phyloP scores from a whole-genome alignment of 2,329 filamentous ascomycete genomes.

The Alternaria triticimaculans region DNA sequence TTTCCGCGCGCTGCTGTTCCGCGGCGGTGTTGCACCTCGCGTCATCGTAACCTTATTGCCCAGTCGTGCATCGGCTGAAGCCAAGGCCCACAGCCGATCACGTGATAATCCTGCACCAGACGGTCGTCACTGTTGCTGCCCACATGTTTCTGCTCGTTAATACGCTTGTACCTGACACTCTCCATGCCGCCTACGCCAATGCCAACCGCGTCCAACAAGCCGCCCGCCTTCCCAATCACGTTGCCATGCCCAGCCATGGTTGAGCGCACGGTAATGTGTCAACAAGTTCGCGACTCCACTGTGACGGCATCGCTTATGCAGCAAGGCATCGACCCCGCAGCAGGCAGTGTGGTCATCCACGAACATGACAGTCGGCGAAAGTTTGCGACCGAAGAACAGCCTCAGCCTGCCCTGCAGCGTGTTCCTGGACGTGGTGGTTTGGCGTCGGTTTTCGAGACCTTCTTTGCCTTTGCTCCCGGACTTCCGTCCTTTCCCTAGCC shows the following conservation, averaged over 20 bases:
- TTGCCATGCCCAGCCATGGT: not conserved
- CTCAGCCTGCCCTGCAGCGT: not conserved
- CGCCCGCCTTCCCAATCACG: not conserved
- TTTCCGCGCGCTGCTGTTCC: not conserved
- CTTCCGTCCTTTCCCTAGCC: not conserved
- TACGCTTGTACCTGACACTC: not conserved
- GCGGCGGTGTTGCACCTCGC: not conserved
- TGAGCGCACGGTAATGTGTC: constrained; percentile 6
- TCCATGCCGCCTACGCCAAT: not conserved
- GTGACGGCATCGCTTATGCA: constrained; percentile 12
- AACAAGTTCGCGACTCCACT: constrained; percentile 7
- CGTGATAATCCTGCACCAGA: not conserved
- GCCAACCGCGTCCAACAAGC: not conserved
- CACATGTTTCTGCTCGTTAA: not conserved
- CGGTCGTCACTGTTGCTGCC: not conserved
- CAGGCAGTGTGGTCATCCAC: not conserved
- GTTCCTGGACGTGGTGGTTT: constrained; percentile 11
- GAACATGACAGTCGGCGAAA: not conserved
- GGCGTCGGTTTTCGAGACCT: not conserved
- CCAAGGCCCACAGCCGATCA: not conserved
- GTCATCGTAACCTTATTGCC: not conserved
- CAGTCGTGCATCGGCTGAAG: not conserved
- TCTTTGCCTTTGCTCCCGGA: not conserved
- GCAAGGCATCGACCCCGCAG: constrained; percentile 4
- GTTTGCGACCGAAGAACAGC: not conserved